Evolutionary conservation across 2,329 filamentous ascomycete species (phyloP).

Genomic region (Periconia digitata): DNA sequence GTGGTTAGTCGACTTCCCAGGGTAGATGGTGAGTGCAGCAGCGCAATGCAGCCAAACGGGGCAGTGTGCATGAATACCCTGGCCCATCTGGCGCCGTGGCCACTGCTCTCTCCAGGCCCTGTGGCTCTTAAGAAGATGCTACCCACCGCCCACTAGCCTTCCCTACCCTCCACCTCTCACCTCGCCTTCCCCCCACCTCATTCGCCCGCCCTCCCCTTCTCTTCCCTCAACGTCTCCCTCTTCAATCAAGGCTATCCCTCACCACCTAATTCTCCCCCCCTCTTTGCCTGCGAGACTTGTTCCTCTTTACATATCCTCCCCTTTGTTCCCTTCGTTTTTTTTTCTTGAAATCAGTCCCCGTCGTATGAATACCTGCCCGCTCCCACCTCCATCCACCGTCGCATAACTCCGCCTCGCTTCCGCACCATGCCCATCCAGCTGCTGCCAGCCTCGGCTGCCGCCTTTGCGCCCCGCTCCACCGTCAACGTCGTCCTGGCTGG

Average conservation of each 20-base stretch:
- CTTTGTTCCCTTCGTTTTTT: constrained; percentile 38
- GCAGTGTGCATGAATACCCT: constrained; percentile 43
- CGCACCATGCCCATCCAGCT: constrained; percentile 82
- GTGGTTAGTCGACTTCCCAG: too few species aligned
- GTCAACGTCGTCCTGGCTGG: constrained; percentile 92
- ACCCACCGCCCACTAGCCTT: constrained; percentile 42
- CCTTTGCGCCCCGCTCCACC: constrained; percentile 90
- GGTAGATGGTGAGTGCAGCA: constrained; percentile 34
- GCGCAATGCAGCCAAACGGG: constrained; percentile 33
- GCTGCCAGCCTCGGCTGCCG: constrained; percentile 90
- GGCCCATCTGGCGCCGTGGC: constrained; percentile 33
- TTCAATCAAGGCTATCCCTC: constrained; percentile 40
- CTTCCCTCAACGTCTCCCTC: constrained; percentile 17
- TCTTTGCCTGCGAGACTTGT: constrained; percentile 39
- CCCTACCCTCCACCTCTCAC: constrained; percentile 45
- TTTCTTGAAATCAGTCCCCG: too few species aligned
- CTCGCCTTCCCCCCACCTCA: constrained; percentile 46
- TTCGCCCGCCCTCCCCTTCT: constrained; percentile 44
- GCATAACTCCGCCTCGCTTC: constrained; percentile 38
- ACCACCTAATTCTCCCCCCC: constrained; percentile 38
- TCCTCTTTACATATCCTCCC: constrained; percentile 22
- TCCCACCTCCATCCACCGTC: constrained; percentile 25
- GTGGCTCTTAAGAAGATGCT: constrained; percentile 40
- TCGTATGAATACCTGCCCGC: not conserved
- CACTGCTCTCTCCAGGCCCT: too few species aligned